Percentiles rank a stretch among this genome's conserved stretches.
Evolutionary conservation across 495 filamentous ascomycete species (phyloP).

Genomic region (Annulohypoxylon bovei): DNA sequence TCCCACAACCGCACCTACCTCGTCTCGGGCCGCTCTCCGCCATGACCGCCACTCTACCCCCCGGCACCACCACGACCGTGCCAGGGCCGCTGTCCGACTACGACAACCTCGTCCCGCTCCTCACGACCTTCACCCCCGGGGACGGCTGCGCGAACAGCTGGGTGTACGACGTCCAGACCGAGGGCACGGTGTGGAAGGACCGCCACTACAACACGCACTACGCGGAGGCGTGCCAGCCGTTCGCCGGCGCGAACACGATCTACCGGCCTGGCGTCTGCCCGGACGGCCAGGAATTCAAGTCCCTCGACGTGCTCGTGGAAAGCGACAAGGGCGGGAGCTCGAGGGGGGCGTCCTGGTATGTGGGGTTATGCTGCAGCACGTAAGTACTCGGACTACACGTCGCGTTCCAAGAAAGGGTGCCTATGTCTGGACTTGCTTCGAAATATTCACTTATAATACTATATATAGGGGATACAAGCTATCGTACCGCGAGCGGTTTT

Average conservation of each 20-base stretch:
- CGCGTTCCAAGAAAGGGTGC: no score
- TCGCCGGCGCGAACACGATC: neutral
- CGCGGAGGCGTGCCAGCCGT: neutral
- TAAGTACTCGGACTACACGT: neutral
- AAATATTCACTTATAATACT: neutral
- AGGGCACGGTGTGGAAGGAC: conserved; percentile 21
- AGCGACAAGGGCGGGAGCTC: neutral
- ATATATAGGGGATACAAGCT: conserved; percentile 1
- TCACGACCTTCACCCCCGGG: conserved; percentile 12
- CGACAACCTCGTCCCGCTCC: neutral
- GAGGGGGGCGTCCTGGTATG: neutral
- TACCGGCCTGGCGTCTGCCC: conserved; percentile 18
- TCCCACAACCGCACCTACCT: neutral
- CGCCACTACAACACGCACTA: conserved; percentile 1
- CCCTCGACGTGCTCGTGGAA: conserved; percentile 5
- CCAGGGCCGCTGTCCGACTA: neutral
- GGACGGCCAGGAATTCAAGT: conserved; percentile 16
- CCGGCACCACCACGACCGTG: conserved; percentile 1
- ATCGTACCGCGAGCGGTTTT: neutral
- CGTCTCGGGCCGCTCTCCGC: neutral
- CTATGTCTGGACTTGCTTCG: neutral
- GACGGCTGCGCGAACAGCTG: neutral
- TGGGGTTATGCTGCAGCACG: conserved; percentile 14
- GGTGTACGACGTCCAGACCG: conserved; percentile 4
- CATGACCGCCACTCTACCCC: neutral